These are phyloP conservation scores for Tillandsia leiboldiana DNA, from an alignment of 176 grass and related monocot genomes.

Conservation along the genomic window DNA sequence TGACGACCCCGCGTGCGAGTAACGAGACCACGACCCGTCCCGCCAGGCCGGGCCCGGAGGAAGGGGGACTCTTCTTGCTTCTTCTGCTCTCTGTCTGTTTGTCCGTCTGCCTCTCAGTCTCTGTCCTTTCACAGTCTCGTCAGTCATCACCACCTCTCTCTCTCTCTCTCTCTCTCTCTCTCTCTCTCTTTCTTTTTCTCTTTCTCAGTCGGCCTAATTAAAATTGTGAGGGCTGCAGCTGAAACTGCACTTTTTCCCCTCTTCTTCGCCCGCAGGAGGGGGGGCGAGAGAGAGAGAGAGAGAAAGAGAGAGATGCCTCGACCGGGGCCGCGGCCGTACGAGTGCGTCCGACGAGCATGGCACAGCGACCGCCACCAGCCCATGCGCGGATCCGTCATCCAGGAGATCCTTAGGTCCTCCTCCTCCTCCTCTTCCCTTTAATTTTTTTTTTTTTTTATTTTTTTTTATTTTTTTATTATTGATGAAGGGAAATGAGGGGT, in stretches of 20 bases:
- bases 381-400: conserved; percentile 38
- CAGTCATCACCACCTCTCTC: background rate
- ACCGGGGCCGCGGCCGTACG: conserved; percentile 46
- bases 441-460: background rate
- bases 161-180: background rate
- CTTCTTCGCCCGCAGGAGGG: background rate
- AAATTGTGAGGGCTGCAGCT: too few relatives aligned
- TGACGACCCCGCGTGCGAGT: too few relatives aligned
- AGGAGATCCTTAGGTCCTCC: conserved; percentile 32
- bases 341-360: conserved; percentile 43
- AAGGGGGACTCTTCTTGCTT: too few relatives aligned
- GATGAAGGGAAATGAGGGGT: background rate
- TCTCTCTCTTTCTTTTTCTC: background rate
- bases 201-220: background rate
- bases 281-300: background rate
- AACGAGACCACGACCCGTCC: too few relatives aligned
- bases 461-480: background rate
- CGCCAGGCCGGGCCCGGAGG: too few relatives aligned
- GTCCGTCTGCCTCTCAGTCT: too few relatives aligned
- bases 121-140: too few relatives aligned
- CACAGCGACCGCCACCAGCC: conserved; percentile 47
- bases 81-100: too few relatives aligned
- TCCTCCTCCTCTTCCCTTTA: background rate
- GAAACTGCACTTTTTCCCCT: background rate
- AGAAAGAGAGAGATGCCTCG: conserved; percentile 27